These are phyloP conservation scores for Coemansia interrupta DNA, from an alignment of 192 early-diverging fungal genomes.

Conservation along the genomic window DNA sequence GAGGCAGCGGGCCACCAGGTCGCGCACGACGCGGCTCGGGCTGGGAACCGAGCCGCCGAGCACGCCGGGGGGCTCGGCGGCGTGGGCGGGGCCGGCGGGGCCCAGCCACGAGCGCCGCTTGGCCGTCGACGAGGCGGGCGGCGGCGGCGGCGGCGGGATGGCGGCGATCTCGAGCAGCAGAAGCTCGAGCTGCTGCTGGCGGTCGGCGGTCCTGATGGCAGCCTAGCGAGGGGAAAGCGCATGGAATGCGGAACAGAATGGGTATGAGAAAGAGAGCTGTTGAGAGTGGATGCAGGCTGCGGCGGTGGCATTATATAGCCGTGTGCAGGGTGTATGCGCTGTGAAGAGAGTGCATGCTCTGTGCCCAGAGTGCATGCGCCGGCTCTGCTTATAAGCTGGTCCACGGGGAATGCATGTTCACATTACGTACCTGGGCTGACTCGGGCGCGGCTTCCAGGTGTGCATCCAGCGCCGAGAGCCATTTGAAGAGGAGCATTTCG, in stretches of 20 bases:
- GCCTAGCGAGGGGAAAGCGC: constrained; percentile 36
- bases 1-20: constrained; percentile 30
- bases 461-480: constrained; percentile 79
- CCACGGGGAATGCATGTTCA: too few species aligned
- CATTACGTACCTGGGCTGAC: constrained; percentile 5
- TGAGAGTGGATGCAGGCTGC: neutral
- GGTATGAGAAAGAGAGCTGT: neutral
- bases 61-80: constrained; percentile 53
- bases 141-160: constrained; percentile 55
- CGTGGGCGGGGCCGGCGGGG: constrained; percentile 61
- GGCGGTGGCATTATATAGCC: too few species aligned
- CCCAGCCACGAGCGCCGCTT: constrained; percentile 67
- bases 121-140: constrained; percentile 61
- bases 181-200: constrained; percentile 72
- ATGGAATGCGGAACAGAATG: neutral
- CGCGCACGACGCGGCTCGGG: constrained; percentile 30
- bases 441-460: constrained; percentile 55
- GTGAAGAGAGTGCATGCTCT: too few species aligned
- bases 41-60: constrained; percentile 17
- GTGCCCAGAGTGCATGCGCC: neutral
- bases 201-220: constrained; percentile 46
- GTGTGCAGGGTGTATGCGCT: neutral
- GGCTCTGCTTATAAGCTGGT: too few species aligned
- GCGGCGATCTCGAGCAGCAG: constrained; percentile 62
- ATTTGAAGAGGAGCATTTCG: constrained; percentile 86